These are phyloP conservation scores for Tricholoma flavovirens DNA, from an alignment of 768 basidiomycete species.

Conservation along the genomic window DNA sequence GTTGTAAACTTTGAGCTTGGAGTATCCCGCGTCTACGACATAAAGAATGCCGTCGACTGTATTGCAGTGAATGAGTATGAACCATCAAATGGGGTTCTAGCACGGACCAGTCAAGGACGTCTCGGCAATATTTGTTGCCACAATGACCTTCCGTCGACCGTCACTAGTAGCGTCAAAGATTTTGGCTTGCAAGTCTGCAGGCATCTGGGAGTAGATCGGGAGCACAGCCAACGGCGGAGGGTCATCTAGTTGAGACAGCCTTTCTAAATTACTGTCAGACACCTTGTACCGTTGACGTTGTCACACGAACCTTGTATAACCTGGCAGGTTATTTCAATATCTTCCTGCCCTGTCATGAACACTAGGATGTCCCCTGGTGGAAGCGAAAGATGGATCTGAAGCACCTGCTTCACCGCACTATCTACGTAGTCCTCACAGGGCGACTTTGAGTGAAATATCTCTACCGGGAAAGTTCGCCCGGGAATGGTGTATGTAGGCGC, in stretches of 20 bases:
- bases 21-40: conserved; percentile 95
- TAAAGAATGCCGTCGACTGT: conserved; percentile 95
- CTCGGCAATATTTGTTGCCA: conserved; percentile 98
- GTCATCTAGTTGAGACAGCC: conserved; percentile 87
- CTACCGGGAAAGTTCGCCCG: conserved; percentile 94
- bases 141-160: conserved; percentile 93
- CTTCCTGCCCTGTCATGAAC: conserved; percentile 99
- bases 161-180: conserved; percentile 94
- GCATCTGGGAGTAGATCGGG: conserved; percentile 99
- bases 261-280: conserved; percentile 47
- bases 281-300: neutral
- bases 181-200: conserved; percentile 96
- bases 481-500: conserved; percentile 92
- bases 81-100: neutral
- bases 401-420: conserved; percentile 94
- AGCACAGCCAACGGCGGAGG: conserved; percentile 84
- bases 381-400: conserved; percentile 91
- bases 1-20: conserved; percentile 98
- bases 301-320: conserved; percentile 69
- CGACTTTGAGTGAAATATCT: conserved; percentile 92
- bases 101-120: conserved; percentile 86
- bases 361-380: conserved; percentile 94
- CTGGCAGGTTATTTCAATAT: conserved; percentile 95
- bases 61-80: conserved; percentile 6
- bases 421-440: conserved; percentile 99